These are phyloP conservation scores for Hibiscus tridactylites DNA, from an alignment of 345 rosid species.

Conservation along the genomic window DNA sequence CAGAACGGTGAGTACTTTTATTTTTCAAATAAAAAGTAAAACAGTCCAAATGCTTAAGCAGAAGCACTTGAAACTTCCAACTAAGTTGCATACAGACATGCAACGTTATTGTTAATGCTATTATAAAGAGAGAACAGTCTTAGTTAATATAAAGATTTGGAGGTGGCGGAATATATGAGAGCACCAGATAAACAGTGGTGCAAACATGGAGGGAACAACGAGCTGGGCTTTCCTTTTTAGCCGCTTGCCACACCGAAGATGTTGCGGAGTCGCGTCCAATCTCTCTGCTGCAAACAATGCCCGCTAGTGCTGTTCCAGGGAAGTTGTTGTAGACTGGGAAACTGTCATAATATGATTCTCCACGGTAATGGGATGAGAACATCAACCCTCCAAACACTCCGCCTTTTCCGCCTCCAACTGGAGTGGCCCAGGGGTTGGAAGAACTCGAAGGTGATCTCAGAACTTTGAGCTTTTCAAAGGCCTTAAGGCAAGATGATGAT, in stretches of 20 bases:
- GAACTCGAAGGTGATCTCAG: conserved; percentile 25
- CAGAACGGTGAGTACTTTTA: too few species aligned
- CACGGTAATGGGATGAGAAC: conserved; percentile 47
- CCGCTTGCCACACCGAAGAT: conserved; percentile 11
- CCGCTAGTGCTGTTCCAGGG: conserved; percentile 50
- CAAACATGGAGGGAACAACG: conserved; percentile 42
- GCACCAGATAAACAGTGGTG: conserved; percentile 53
- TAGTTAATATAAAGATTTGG: background rate
- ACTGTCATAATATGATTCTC: conserved; percentile 49
- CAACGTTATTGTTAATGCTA: background rate
- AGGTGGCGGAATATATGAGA: conserved; percentile 24
- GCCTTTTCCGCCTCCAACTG: background rate
- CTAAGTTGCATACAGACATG: background rate
- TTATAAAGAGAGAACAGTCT: background rate
- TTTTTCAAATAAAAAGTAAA: too few species aligned
- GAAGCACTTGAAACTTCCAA: too few species aligned
- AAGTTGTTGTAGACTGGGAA: conserved; percentile 54
- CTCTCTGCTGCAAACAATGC: conserved; percentile 57
- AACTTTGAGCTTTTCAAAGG: conserved; percentile 27
- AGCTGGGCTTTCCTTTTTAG: conserved; percentile 18
- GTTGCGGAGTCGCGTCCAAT: conserved; percentile 39
- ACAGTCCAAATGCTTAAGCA: too few species aligned
- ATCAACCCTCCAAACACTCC: conserved; percentile 71
- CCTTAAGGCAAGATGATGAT: conserved; percentile 26
- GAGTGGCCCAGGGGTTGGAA: background rate